Conservation (phyloP, 257 asterid genomes). For the Phtheirospermum japonicum region DNA sequence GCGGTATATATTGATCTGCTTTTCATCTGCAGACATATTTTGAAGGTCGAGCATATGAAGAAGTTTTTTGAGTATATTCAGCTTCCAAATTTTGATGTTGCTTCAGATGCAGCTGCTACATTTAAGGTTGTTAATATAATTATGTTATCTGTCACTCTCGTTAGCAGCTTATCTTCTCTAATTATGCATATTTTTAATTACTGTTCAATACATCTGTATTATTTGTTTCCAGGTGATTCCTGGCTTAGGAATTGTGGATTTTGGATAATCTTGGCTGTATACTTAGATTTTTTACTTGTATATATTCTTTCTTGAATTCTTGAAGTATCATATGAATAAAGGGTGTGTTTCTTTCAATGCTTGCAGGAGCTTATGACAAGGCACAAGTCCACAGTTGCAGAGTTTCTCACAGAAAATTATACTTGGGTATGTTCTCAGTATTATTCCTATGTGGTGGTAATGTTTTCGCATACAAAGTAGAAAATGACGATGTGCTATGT, state of each 20-base stretch:
- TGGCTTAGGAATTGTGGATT: too few relatives aligned
- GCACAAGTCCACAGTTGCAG: constrained; percentile 89
- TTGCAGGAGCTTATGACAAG: constrained; percentile 87
- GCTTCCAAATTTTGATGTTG: constrained; percentile 87
- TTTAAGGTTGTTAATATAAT: constrained; percentile 61
- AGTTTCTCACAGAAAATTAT: constrained; percentile 61
- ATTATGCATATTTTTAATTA: neutral
- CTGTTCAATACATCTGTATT: neutral
- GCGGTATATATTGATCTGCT: neutral
- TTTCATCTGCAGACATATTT: constrained; percentile 49
- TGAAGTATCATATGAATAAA: too few relatives aligned
- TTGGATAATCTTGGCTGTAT: too few relatives aligned
- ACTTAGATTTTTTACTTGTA: too few relatives aligned
- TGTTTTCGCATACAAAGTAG: constrained; percentile 1
- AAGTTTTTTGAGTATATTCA: constrained; percentile 73
- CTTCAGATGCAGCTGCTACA: constrained; percentile 91
- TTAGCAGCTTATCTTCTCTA: constrained; percentile 15
- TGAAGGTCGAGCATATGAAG: constrained; percentile 60
- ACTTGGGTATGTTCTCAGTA: constrained; percentile 55
- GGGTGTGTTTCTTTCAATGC: constrained; percentile 1
- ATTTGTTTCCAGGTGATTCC: too few relatives aligned
- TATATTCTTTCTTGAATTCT: too few relatives aligned
- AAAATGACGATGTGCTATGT: neutral
- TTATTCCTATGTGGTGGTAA: constrained; percentile 9
- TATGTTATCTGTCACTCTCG: neutral